Evolutionary conservation across 495 filamentous ascomycete genomes (phyloP).

Genomic region (Talaromyces wortmannii): DNA sequence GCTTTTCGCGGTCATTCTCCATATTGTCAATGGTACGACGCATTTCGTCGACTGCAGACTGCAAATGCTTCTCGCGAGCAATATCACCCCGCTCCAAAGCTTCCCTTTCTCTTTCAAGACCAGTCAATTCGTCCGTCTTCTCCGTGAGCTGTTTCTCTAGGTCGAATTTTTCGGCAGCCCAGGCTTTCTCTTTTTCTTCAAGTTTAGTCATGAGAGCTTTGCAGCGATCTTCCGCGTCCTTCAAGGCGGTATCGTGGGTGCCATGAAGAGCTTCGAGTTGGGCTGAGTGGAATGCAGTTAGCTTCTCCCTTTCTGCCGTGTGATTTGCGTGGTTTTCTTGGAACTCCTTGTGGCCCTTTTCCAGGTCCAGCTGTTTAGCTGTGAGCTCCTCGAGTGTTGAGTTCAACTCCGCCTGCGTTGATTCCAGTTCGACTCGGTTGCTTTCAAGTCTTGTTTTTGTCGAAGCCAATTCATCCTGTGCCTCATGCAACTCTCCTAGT

Average conservation of each 20-base stretch:
- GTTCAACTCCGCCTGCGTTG: constrained; percentile 1
- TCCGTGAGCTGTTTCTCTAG: constrained; percentile 30
- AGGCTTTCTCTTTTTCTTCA: constrained; percentile 28
- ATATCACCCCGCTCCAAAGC: constrained; percentile 36
- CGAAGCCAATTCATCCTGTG: constrained; percentile 1
- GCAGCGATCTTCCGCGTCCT: constrained; percentile 19
- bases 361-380: not conserved
- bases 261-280: constrained; percentile 3
- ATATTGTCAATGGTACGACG: constrained; percentile 44
- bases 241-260: constrained; percentile 3
- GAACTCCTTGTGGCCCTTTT: not conserved
- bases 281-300: not conserved
- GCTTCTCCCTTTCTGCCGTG: constrained; percentile 22
- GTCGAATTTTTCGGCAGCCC: constrained; percentile 24
- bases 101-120: constrained; percentile 42
- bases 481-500: not conserved
- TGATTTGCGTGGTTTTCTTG: constrained; percentile 14
- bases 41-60: constrained; percentile 41
- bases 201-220: constrained; percentile 19
- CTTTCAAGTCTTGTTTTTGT: not conserved
- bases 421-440: constrained; percentile 1
- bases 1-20: constrained; percentile 46
- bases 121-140: constrained; percentile 26
- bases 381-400: constrained; percentile 4
- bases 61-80: constrained; percentile 43